Base-by-base conservation (phyloP, 441 rosid genomes). In the Populus hybrid region DNA sequence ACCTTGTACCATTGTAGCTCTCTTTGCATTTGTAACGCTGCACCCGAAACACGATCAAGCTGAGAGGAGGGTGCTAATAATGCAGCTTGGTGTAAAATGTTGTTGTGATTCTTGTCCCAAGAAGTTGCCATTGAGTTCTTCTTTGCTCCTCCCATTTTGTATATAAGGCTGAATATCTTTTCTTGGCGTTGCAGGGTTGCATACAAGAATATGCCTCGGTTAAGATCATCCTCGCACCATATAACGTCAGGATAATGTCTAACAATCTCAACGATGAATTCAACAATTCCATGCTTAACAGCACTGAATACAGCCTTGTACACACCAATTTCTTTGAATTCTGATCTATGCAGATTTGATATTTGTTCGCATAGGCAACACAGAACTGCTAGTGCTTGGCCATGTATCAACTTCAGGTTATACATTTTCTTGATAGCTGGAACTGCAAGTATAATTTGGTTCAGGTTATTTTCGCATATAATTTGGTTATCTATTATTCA, bases 171-270 rank as follows among this genome's bases (percentile, higher is more conserved):
- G 79, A 92, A 92, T 46, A 92, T 87, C 82, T 89, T 92, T 74
- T 92, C 97, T 70, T 89, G 97, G 69, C 97, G 85, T 24, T 90
- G 91, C 23, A 81, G 77, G 0, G 90, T 82, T 59, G 97, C 97
- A 20, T 81, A 86, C 36, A 81, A 79, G 69, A 92, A 89, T 69
- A 92, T 86, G 67, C 85, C 86, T 24, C 91, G 83, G 0, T 84
- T 71, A 16, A 26, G 30, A 0, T 81, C 86, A 67, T 90, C 91
- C 70, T 79, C 84, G 32, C 81, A 83, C 94, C 93, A 90, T 23
- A 90, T 70, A 0, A 88, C 78, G 53, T 89, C 92, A 34, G 94
- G 94, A 80, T 85, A 85, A 32, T 88, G 81, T 42, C 76, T 87
- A 77, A 82, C 85, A 57, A 87, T 75, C 84, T 88, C 92, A 40